Base-by-base conservation (phyloP, 2,329 filamentous ascomycete species). In the Cladosporium sp. region DNA sequence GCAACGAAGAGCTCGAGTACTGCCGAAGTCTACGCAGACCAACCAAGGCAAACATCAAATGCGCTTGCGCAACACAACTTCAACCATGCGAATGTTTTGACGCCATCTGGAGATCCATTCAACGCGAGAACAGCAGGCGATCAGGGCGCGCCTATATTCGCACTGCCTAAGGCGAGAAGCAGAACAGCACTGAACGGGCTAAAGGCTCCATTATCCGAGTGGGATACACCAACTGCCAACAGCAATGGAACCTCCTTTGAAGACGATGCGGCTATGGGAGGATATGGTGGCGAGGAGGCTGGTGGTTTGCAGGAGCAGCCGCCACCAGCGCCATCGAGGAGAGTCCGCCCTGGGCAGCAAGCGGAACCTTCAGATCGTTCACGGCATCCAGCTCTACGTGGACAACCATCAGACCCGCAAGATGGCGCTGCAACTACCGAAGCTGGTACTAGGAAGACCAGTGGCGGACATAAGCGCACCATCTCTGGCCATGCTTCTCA, bases 401-500 rank as follows among this genome's bases (percentile, higher is more conserved):
- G 70, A 34, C 77, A 78, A 30, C 79, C 79, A 59, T 76, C 82
- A 60, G 74, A 72, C 18, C 73, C 71, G 10, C 78, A 81, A 52
- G 74, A 77, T 28, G 51, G 51, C 3, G 26, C 21, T 8, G 59
- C 30, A 8, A n/a, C 7, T 34, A 38, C 47, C 11, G 61, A 64
- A 55, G 49, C 51, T 38, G 61, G 51, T 32, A 21, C 36, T 47
- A 57, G 61, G 49, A 64, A 64, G 51, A 49, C 61, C 36, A 64
- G 61, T 59, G 74, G 69, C 26, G 71, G 93, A 67, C 88, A 93
- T 76, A 98, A 97, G 80, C 88, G 94, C 71, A 97, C 93, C 1
- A 87, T 96, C n/a, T 97, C 94, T 49, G 94, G 94, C 4, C 92
- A 96, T 71, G 81, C 83, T 6, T 74, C 78, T n/a, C 78, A 78